A percentile compares a stretch with the other conserved stretches of the same genome.
phyloP scores from a whole-genome alignment of 176 grass and related monocot genomes.

The Rhipidocladum racemiflorum region DNA sequence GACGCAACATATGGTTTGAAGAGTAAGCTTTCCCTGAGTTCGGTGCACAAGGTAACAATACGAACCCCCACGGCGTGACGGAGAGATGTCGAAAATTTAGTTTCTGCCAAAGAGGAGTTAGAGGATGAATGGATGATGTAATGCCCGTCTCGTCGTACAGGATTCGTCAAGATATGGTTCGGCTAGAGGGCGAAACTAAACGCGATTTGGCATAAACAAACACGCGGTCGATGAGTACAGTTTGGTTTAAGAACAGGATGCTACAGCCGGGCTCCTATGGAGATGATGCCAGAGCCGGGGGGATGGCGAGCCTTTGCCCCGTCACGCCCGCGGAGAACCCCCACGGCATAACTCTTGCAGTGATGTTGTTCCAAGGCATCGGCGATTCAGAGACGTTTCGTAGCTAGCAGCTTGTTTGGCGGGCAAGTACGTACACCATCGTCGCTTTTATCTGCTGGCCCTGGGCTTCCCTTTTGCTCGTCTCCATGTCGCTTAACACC shows the following conservation, averaged over 20 bases:
- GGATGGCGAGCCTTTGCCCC: not conserved
- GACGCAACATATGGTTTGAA: not conserved
- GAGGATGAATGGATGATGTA: not conserved
- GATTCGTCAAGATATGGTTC: not conserved
- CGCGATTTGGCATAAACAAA: not conserved
- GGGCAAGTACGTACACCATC: not conserved
- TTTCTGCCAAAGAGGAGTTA: not conserved
- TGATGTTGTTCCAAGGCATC: not conserved
- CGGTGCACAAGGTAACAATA: not conserved
- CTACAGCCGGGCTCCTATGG: not conserved
- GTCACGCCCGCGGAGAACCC: not conserved
- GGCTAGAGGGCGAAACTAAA: not conserved
- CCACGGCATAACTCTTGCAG: not conserved
- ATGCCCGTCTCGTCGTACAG: not conserved
- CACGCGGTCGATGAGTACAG: not conserved
- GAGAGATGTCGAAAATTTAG: not conserved
- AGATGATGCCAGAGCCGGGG: not conserved
- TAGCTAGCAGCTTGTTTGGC: not conserved
- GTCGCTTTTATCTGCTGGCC: not conserved
- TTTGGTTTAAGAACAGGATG: slow-evolving; percentile 18
- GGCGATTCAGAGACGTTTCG: not conserved
- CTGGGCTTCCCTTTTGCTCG: not conserved
- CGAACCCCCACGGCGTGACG: not conserved
- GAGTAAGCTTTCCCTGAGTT: not conserved
- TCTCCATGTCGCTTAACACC: not conserved